A percentile compares a stretch with the other conserved stretches of the same genome.
These are phyloP conservation scores for Fusarium agapanthi DNA, from an alignment of 2,329 filamentous ascomycete genomes.

Conservation along the genomic window DNA sequence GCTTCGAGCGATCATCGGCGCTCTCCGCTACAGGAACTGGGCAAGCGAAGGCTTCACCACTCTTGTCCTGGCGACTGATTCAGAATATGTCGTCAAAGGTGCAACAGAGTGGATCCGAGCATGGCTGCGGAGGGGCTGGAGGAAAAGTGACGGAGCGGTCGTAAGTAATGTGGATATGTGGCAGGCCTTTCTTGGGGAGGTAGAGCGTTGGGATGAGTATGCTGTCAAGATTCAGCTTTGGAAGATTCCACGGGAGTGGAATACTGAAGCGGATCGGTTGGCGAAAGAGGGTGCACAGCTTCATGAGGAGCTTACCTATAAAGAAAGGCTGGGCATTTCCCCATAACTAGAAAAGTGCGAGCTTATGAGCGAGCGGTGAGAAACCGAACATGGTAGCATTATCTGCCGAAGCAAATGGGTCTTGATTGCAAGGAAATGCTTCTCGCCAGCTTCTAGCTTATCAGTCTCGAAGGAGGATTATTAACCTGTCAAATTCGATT, in stretches of 20 bases:
- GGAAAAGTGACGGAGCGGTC: slow-evolving; percentile 38
- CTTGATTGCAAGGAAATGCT: not conserved
- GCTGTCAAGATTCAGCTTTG: slow-evolving; percentile 56
- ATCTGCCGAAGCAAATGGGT: not conserved
- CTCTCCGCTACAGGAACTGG: slow-evolving; percentile 32
- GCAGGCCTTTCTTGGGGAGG: slow-evolving; percentile 55
- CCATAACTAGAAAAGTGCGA: not conserved
- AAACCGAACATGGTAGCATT: too few species aligned
- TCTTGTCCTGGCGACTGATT: slow-evolving; percentile 52
- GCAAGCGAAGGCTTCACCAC: slow-evolving; percentile 37
- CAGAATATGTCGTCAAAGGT: slow-evolving; percentile 17
- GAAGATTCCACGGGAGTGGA: slow-evolving; percentile 55
- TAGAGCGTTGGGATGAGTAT: slow-evolving; percentile 42
- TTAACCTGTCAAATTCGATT: not conserved
- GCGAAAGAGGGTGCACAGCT: slow-evolving; percentile 46
- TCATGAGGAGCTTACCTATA: not conserved
- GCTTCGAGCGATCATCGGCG: slow-evolving; percentile 12
- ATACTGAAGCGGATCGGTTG: slow-evolving; percentile 52
- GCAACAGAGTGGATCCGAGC: slow-evolving; percentile 3
- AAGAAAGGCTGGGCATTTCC: not conserved
- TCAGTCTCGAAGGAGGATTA: too few species aligned
- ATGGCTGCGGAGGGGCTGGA: slow-evolving; percentile 54
- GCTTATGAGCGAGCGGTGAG: not conserved
- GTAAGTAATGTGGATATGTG: slow-evolving; percentile 64
- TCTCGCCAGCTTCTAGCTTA: not conserved